Evolutionary conservation across 2,329 filamentous ascomycete species (phyloP), one percentile per base, ranked within the genome.

Genomic region (Cladophialophora carrionii): DNA sequence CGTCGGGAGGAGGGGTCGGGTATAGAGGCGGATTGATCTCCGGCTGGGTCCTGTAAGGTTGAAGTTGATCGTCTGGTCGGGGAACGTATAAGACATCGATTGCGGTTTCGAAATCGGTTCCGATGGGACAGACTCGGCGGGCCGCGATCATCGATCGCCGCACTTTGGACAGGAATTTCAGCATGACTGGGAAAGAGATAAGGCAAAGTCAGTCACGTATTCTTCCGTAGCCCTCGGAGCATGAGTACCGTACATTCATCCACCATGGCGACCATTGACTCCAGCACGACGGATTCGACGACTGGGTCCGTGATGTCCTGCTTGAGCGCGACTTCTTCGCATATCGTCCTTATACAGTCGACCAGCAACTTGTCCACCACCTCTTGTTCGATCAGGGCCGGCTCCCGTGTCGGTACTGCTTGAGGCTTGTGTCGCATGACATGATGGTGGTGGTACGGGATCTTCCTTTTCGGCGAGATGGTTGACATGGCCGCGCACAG

Each of bases 31-130:
- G 68, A 57, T 71, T 71, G 55, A 70, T 71, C 8, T 67, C 63
- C 17, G 72, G 66, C 71, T 76, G 75, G 17, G 79, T 71, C 54
- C 76, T 31, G 51, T 70, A 72, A 4, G 66, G 65, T 9, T 12
- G 43, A 20, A 71, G 63, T 62, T 71, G 70, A 60, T 72, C 70
- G 56, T 71, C 68, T 1, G 63, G 71, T 37, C 67, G 34, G 6
- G 68, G 77, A 71, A 24, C 78, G 66, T 72, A 78, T 72, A 74
- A 76, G 72, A 72, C 77, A 43, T 81, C 77, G 57, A 85, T 78
- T 9, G 82, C 82, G 62, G 78, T 76, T 63, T 84, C 80, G 73
- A 88, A 88, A 74, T 89, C 87, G 67, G 82, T 79, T 0, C 86
- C 82, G 24, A 86, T 82, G 1, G 85, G 83, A 53, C 81, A 79